Conservation (phyloP, 2,329 filamentous ascomycete species). For the Fusarium pseudonygamai region DNA sequence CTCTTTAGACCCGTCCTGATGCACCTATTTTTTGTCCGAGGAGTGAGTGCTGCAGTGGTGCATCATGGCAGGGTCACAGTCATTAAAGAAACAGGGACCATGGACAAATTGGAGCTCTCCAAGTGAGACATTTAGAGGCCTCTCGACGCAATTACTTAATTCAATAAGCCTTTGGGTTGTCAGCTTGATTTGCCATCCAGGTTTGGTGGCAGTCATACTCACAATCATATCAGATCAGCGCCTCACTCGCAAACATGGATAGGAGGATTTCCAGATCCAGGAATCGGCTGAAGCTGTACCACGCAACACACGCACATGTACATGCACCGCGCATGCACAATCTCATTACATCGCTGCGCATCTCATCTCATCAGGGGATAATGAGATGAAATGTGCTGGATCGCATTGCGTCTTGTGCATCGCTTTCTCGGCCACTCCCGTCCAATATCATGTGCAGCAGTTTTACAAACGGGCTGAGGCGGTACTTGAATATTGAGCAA, state of each 20-base stretch:
- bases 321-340: slow-evolving; percentile 3
- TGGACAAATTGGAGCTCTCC: slow-evolving; percentile 34
- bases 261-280: slow-evolving; percentile 32
- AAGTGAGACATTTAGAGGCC: slow-evolving; percentile 38
- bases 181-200: slow-evolving; percentile 4
- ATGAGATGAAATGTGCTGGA: slow-evolving; percentile 33
- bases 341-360: not conserved
- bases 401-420: slow-evolving; percentile 38
- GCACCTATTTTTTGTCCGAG: slow-evolving; percentile 29
- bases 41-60: slow-evolving; percentile 1
- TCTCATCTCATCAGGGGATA: not conserved
- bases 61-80: slow-evolving; percentile 21
- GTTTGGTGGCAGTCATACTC: not conserved
- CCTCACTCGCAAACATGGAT: slow-evolving; percentile 11
- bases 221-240: slow-evolving; percentile 3
- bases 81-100: slow-evolving; percentile 13
- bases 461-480: slow-evolving; percentile 24
- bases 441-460: slow-evolving; percentile 19
- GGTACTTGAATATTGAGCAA: slow-evolving; percentile 12
- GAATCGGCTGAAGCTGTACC: slow-evolving; percentile 33
- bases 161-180: slow-evolving; percentile 21
- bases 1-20: slow-evolving; percentile 36
- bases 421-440: slow-evolving; percentile 37
- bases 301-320: slow-evolving; percentile 34
- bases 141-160: slow-evolving; percentile 20